A percentile compares a stretch with the other conserved stretches of the same genome.
phyloP scores from a whole-genome alignment of 2,329 filamentous ascomycete genomes.

The Neofusicoccum laricinum region DNA sequence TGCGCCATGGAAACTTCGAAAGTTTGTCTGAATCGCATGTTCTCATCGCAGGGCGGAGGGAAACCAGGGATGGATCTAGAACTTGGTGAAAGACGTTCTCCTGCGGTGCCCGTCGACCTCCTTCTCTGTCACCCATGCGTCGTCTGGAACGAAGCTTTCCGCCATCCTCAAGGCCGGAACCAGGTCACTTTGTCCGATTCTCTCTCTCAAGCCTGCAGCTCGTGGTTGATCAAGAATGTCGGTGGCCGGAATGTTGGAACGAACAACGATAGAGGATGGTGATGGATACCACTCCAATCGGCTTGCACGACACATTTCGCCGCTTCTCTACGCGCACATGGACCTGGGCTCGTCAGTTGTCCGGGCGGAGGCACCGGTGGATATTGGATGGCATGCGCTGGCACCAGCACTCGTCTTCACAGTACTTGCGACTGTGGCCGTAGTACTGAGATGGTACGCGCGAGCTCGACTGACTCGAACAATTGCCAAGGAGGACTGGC shows the following conservation, averaged over 20 bases:
- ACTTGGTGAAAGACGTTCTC: not conserved
- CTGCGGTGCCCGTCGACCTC: not conserved
- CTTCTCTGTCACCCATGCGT: not conserved
- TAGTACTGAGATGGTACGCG: conserved; percentile 30
- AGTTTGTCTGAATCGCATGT: not conserved
- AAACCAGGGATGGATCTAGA: not conserved
- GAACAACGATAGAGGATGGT: not conserved
- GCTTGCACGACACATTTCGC: not conserved
- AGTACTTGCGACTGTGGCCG: conserved; percentile 23
- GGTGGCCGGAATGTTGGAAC: not conserved
- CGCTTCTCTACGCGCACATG: conserved; percentile 8
- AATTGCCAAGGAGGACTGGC: conserved; percentile 27
- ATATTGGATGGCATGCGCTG: conserved; percentile 22
- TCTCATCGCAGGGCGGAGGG: not conserved
- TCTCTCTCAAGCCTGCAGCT: not conserved
- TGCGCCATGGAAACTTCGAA: not conserved
- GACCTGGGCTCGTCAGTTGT: not conserved
- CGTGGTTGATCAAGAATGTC: not conserved
- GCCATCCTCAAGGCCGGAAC: not conserved
- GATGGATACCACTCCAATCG: too few species aligned
- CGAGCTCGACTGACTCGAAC: conserved; percentile 20
- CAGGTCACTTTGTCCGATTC: not conserved
- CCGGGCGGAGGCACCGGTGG: not conserved
- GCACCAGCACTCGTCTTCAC: conserved; percentile 27
- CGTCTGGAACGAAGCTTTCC: not conserved